Base-by-base conservation (phyloP, 1,284 basidiomycete species). In the Leccinum angustisporum region DNA sequence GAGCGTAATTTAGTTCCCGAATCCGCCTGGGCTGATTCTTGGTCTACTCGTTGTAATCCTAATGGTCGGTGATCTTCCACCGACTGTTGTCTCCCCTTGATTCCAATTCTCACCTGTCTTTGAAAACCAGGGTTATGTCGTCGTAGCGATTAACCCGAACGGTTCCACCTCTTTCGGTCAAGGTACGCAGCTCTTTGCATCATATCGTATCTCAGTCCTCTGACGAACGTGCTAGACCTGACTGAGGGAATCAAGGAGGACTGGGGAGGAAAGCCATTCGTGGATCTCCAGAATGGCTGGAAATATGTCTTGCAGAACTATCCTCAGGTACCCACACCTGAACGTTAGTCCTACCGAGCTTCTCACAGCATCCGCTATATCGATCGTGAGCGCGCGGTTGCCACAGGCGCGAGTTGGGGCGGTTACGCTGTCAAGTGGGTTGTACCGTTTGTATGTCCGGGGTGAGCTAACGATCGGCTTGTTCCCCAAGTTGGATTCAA, bases 161-260 rank as follows among this genome's bases (percentile, higher is more conserved):
- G 94, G 94, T 6, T 92, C 89, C 51, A 95, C 93, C 2, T 88
- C 90, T 0, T 96, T 94, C 67, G 94, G 94, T 2, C 94, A 94
- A 83, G 81, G 89, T 88, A 66, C 48, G 71, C 66, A 6, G 31
- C 33, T 54, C 8, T 38, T 53, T 36, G n/a, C 31, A 50, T 48
- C n/a, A 27, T 53, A 31, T 54, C 13, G 33, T 2, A 25, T 27
- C 7, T 33, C 18, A 30, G 50, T 21, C 46, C 13, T 36, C 55
- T 66, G 16, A 71, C 46, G 18, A n/a, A 27, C 2, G 2, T 59
- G 46, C 5, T 62, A 92, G 92, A 89, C 25, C 86, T 97, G 61
- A 92, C 89, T 21, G 90, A 96, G 72, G 87, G 84, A 3, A 92
- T 93, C 68, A 79, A 84, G 5, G 81, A 84, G 67, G 87, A 93